These are phyloP conservation scores for Amanita rubescens DNA, from an alignment of 768 basidiomycete genomes.

Conservation along the genomic window DNA sequence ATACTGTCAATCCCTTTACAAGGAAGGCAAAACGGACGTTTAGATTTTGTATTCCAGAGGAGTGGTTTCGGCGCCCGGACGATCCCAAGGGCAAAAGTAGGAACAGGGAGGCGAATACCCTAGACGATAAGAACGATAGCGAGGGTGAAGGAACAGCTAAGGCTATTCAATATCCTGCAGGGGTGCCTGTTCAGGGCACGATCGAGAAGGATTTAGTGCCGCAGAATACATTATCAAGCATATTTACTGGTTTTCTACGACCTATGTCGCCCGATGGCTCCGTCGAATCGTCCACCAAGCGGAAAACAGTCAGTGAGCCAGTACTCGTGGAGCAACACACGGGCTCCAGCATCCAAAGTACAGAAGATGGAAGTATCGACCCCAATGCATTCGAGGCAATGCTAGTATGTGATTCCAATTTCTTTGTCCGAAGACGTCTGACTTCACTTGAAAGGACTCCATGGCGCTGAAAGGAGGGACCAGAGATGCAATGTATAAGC, in stretches of 20 bases:
- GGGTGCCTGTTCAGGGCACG: conserved; percentile 7
- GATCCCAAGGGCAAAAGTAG: conserved; percentile 42
- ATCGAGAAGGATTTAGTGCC: conserved; percentile 50
- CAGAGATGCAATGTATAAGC: conserved; percentile 51
- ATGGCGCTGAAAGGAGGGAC: conserved; percentile 68
- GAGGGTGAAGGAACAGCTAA: conserved; percentile 62
- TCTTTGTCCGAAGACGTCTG: background rate
- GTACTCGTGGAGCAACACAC: conserved; percentile 43
- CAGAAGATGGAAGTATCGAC: conserved; percentile 27
- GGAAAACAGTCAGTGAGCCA: conserved; percentile 70
- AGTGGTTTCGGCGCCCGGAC: conserved; percentile 67
- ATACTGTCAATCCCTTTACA: conserved; percentile 34
- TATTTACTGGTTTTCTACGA: conserved; percentile 63
- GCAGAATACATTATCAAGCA: conserved; percentile 52
- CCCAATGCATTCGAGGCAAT: conserved; percentile 54
- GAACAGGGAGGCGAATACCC: conserved; percentile 42
- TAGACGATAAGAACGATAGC: conserved; percentile 31
- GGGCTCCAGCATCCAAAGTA: conserved; percentile 13
- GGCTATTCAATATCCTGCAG: conserved; percentile 18
- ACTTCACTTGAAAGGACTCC: conserved; percentile 45
- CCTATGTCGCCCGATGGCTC: conserved; percentile 33
- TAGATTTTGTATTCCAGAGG: conserved; percentile 66
- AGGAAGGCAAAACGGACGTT: conserved; percentile 37
- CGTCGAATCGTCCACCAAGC: conserved; percentile 27
- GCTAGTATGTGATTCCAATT: conserved; percentile 42